Evolutionary conservation across 75 land plant genomes (phyloP), one percentile per base, ranked within the genome.

Genomic region (Cryptomeria japonica): DNA sequence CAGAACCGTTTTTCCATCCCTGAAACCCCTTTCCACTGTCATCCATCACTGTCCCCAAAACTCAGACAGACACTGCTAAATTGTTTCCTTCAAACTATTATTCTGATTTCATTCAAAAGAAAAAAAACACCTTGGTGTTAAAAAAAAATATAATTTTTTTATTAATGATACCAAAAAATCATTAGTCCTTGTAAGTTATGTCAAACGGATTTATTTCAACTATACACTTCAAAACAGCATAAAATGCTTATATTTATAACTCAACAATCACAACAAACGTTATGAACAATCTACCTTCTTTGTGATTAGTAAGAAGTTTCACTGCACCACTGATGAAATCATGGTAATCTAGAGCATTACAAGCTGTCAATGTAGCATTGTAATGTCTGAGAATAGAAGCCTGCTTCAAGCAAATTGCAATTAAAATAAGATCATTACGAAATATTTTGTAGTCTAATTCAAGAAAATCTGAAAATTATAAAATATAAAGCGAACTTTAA

Each of bases 311-410:
- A 5, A 98, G 95, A 78, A 98, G 90, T 80, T 86, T 92, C 76
- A 97, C 94, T 18, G 99, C 92, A 87, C 83, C 95, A 88, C 87
- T 92, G 85, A 98, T 95, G 51, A 98, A 92, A 87, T 98, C 99
- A 89, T 96, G 97, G 87, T 98, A 98, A 86, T 98, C 99, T 83
- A 98, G 90, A 85, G 99, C 98, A 94, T 98, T 96, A 87, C 99
- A 98, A 47, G 99, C 88, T 83, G 78, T 92, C 86, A 98, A 93
- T 22, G 92, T 97, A 78, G 91, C 93, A 90, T 92, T 90, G 87
- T 98, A 98, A 87, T 97, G 92, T 70, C 90, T 84, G 86, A 98
- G 90, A 94, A 98, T 89, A 83, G 91, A 64, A 76, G 95, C 99
- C 99, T 98, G 98, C 39, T 42, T 86, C 49, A 41, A 83, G 0